These are phyloP conservation scores for Diaporthe amygdali DNA, from an alignment of 2,329 filamentous ascomycete genomes.

Conservation along the genomic window DNA sequence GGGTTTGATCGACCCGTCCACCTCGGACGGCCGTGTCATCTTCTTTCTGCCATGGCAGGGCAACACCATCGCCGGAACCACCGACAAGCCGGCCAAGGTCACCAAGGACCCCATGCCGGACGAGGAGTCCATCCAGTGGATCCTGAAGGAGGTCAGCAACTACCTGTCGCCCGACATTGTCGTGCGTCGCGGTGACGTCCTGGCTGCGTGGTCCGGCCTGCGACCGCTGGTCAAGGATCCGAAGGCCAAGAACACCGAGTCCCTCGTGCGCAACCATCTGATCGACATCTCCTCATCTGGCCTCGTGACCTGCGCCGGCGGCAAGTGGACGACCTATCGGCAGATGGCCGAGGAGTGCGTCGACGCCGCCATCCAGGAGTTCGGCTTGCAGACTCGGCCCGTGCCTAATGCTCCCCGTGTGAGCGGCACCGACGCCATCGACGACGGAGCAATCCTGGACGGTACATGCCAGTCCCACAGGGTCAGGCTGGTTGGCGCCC, in stretches of 20 bases:
- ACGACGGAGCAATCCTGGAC: conserved; percentile 74
- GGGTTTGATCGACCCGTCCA: conserved; percentile 81
- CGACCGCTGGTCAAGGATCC: conserved; percentile 82
- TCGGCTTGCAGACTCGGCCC: conserved; percentile 60
- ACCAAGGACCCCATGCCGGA: conserved; percentile 73
- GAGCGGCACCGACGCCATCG: conserved; percentile 68
- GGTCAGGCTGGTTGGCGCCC: conserved; percentile 76
- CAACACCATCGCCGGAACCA: conserved; percentile 84
- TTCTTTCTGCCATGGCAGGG: conserved; percentile 90
- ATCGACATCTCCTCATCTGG: conserved; percentile 77
- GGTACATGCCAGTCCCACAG: conserved; percentile 77
- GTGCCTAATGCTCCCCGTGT: conserved; percentile 65
- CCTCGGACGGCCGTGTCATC: conserved; percentile 85
- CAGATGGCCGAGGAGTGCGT: conserved; percentile 89
- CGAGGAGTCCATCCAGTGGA: conserved; percentile 82
- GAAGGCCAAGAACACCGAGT: conserved; percentile 81
- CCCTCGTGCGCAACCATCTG: conserved; percentile 82
- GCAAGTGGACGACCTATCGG: conserved; percentile 89
- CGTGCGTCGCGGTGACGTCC: conserved; percentile 75
- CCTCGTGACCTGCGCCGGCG: conserved; percentile 80
- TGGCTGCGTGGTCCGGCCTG: conserved; percentile 81
- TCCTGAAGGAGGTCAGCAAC: conserved; percentile 77
- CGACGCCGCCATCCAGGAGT: conserved; percentile 75
- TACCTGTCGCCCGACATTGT: conserved; percentile 78
- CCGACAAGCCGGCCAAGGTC: conserved; percentile 75